Evolutionary conservation across 139 green algal species (phyloP).

Genomic region (Ettlia oleoabundans): DNA sequence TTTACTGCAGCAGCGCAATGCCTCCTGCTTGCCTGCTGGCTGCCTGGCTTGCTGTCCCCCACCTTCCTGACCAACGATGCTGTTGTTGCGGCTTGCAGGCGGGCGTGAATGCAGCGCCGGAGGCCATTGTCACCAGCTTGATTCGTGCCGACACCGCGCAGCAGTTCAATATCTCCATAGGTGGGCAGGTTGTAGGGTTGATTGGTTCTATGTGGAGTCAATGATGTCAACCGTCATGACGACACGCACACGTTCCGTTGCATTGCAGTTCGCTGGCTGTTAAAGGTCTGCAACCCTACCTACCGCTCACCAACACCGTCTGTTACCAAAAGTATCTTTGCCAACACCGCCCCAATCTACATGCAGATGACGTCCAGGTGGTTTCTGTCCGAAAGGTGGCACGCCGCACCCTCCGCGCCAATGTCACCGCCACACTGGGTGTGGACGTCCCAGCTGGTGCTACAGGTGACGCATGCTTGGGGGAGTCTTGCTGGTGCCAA

Average conservation of each 20-base stretch:
- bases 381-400: slow-evolving; percentile 19
- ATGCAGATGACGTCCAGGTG: slow-evolving; percentile 40
- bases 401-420: slow-evolving; percentile 51
- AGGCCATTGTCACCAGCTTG: slow-evolving; percentile 47
- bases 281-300: not conserved
- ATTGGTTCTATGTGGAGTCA: not conserved
- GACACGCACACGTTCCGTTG: not conserved
- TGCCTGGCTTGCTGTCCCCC: not conserved
- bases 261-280: not conserved
- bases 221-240: too few relatives aligned
- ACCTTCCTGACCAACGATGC: not conserved
- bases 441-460: slow-evolving; percentile 52
- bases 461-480: too few relatives aligned
- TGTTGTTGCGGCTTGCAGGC: slow-evolving; percentile 15
- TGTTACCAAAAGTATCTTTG: not conserved
- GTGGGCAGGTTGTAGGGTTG: not conserved
- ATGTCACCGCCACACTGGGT: slow-evolving; percentile 59
- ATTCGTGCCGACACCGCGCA: slow-evolving; percentile 52
- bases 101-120: slow-evolving; percentile 48
- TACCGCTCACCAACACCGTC: not conserved
- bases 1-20: too few relatives aligned
- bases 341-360: not conserved
- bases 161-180: slow-evolving; percentile 59
- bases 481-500: too few relatives aligned
- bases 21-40: not conserved